Conservation (phyloP, 1,284 basidiomycete genomes). For the Cystobasidiaceae sp. region DNA sequence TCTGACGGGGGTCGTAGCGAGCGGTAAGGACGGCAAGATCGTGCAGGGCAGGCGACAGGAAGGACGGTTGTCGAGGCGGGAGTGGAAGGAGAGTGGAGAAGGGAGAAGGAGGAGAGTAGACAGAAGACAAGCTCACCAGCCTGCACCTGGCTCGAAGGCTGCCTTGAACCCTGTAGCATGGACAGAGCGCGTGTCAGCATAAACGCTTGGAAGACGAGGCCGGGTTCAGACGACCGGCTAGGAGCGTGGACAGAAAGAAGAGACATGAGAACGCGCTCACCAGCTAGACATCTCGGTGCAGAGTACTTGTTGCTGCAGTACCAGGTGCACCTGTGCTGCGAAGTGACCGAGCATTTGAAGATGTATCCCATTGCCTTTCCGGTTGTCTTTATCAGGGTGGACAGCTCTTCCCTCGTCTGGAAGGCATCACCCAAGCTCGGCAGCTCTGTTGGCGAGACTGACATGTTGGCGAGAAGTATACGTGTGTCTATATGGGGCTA, state of each 20-base stretch:
- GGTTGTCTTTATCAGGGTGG: background rate
- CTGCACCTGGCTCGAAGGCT: background rate
- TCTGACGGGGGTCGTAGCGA: too few relatives aligned
- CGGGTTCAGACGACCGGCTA: background rate
- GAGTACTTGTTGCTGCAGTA: conserved; percentile 20
- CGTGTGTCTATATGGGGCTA: too few relatives aligned
- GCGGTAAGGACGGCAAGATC: too few relatives aligned
- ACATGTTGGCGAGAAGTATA: background rate
- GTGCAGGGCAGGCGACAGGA: background rate
- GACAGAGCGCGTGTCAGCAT: too few relatives aligned
- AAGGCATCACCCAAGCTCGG: conserved; percentile 1
- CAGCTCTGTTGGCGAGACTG: background rate
- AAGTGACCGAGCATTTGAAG: conserved; percentile 17
- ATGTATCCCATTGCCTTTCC: conserved; percentile 11
- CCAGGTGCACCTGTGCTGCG: background rate
- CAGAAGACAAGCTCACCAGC: conserved; percentile 11
- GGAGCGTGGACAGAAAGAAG: background rate
- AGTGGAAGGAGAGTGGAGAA: too few relatives aligned
- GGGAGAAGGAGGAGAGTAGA: too few relatives aligned
- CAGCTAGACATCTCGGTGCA: conserved; percentile 10
- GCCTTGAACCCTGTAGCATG: conserved; percentile 3
- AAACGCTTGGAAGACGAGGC: background rate
- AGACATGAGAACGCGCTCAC: background rate
- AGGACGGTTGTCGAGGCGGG: too few relatives aligned
- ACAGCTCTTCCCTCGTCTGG: background rate